These are phyloP conservation scores for Mortierella sp. DNA, from an alignment of 371 early-diverging fungal species.

Conservation along the genomic window DNA sequence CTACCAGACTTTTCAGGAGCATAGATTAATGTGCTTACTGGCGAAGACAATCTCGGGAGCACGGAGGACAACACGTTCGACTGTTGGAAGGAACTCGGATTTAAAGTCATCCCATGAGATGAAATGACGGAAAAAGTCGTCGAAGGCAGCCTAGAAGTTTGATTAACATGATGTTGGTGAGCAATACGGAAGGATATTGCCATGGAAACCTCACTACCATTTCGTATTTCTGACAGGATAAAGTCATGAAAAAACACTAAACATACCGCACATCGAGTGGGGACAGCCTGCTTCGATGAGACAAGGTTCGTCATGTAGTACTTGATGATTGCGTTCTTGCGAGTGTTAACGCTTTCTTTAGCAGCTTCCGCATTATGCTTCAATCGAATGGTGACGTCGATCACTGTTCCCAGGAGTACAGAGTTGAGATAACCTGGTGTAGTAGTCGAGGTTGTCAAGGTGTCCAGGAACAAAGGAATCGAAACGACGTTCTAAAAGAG, in stretches of 20 bases:
- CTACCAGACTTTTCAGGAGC: not conserved
- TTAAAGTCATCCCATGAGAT: conserved; percentile 65
- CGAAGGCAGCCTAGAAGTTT: conserved; percentile 58
- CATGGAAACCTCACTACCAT: not conserved
- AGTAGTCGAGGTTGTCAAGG: conserved; percentile 57
- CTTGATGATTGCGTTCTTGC: conserved; percentile 62
- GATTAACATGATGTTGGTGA: not conserved
- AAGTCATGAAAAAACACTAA: not conserved
- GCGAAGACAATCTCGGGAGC: conserved; percentile 87
- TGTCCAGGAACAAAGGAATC: conserved; percentile 61
- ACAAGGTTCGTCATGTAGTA: conserved; percentile 71
- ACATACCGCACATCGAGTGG: conserved; percentile 58
- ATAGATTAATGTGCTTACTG: conserved; percentile 49
- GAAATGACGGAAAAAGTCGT: conserved; percentile 65
- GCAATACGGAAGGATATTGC: not conserved
- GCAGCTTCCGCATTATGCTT: conserved; percentile 51
- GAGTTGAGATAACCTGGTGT: conserved; percentile 65
- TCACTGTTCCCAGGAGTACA: conserved; percentile 66
- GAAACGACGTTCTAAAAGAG: conserved; percentile 53
- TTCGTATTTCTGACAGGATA: not conserved
- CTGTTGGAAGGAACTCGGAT: conserved; percentile 61
- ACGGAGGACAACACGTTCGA: conserved; percentile 84
- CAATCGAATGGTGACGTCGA: conserved; percentile 66
- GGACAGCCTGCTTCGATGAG: conserved; percentile 65
- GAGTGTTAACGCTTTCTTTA: conserved; percentile 32